phyloP scores from a whole-genome alignment of 176 grass and related monocot species.

The Urochloa ruziziensis region DNA sequence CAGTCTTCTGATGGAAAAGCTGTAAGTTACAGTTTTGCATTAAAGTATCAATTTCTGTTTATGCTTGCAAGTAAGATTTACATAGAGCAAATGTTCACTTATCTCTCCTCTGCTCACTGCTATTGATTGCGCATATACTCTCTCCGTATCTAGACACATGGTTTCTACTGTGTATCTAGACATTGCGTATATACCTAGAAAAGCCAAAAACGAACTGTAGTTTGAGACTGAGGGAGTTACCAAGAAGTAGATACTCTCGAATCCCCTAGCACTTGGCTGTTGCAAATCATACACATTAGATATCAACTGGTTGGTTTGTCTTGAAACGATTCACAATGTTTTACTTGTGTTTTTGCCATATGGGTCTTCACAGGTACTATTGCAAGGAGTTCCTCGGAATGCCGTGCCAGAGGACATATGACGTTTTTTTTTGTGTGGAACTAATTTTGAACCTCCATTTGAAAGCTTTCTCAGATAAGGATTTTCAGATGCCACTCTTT shows the following conservation, averaged over 20 bases:
- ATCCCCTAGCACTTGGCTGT: neutral
- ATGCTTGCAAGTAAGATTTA: neutral
- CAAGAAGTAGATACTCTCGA: neutral
- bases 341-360: neutral
- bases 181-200: too few species aligned
- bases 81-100: neutral
- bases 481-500: neutral
- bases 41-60: constrained; percentile 3
- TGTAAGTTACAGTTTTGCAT: constrained; percentile 59
- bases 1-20: constrained; percentile 69
- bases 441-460: constrained; percentile 67
- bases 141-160: too few species aligned
- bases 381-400: constrained; percentile 82
- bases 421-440: constrained; percentile 74
- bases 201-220: too few species aligned
- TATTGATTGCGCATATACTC: constrained; percentile 18
- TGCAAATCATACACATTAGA: neutral
- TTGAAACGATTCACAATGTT: neutral
- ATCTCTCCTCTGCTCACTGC: neutral
- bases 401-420: constrained; percentile 68
- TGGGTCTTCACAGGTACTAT: constrained; percentile 44
- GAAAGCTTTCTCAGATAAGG: constrained; percentile 54
- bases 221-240: too few species aligned
- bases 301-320: constrained; percentile 1
- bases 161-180: too few species aligned